A percentile compares a stretch with the other conserved stretches of the same genome.
These are phyloP conservation scores for Apiotrichum veenhuisii DNA, from an alignment of 1,284 basidiomycete species.

Conservation along the genomic window DNA sequence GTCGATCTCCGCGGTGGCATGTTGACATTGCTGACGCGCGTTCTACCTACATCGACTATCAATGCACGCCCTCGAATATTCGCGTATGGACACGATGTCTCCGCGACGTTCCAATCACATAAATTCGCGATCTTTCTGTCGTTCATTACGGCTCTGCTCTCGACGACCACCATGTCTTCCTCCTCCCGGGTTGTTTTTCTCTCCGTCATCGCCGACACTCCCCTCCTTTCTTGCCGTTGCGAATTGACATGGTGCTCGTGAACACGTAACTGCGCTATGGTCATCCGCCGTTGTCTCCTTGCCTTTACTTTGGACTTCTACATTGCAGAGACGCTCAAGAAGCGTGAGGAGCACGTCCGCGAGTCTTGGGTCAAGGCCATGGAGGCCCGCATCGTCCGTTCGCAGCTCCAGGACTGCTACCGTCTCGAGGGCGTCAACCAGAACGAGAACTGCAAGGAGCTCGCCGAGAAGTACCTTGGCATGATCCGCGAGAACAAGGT, in stretches of 20 bases:
- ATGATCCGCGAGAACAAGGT: slow-evolving; percentile 85
- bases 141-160: too few species aligned
- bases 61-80: too few species aligned
- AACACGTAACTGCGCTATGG: too few species aligned
- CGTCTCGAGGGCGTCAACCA: slow-evolving; percentile 87
- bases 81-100: too few species aligned
- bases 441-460: slow-evolving; percentile 79
- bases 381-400: slow-evolving; percentile 84
- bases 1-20: background rate
- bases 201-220: background rate
- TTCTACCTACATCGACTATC: too few species aligned
- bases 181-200: background rate
- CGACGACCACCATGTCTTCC: too few species aligned
- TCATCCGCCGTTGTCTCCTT: too few species aligned
- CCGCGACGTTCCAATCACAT: too few species aligned
- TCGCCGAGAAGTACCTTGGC: slow-evolving; percentile 76
- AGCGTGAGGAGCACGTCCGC: slow-evolving; percentile 74
- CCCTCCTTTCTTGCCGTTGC: background rate
- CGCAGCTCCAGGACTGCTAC: slow-evolving; percentile 89
- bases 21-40: too few species aligned
- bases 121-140: too few species aligned
- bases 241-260: too few species aligned
- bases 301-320: too few species aligned
- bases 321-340: slow-evolving; percentile 53
- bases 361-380: slow-evolving; percentile 93